A percentile compares a stretch with the other conserved stretches of the same genome.
phyloP scores from a whole-genome alignment of 1,284 basidiomycete species.

The Polyporus tsugae region DNA sequence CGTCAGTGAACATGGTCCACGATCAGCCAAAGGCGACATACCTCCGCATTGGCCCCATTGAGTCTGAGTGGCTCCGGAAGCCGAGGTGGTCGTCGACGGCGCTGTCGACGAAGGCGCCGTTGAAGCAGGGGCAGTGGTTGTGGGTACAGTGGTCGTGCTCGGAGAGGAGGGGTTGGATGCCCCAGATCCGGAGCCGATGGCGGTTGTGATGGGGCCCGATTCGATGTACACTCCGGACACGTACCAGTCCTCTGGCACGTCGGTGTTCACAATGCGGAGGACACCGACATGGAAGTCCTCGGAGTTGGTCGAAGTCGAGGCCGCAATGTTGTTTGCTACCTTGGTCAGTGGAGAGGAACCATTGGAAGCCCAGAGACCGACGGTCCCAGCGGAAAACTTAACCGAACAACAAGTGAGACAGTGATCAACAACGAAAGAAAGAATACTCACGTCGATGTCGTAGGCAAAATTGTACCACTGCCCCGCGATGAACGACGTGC shows the following conservation, averaged over 20 bases:
- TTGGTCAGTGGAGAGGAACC: slow-evolving; percentile 56
- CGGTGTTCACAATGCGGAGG: slow-evolving; percentile 59
- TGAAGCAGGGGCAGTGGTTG: slow-evolving; percentile 29
- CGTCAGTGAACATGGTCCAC: not conserved
- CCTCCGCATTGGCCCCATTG: slow-evolving; percentile 65
- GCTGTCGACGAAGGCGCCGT: slow-evolving; percentile 36
- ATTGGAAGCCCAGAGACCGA: slow-evolving; percentile 67
- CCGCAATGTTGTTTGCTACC: slow-evolving; percentile 57
- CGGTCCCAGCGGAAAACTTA: slow-evolving; percentile 60
- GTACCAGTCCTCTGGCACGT: slow-evolving; percentile 63
- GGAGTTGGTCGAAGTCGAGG: slow-evolving; percentile 65
- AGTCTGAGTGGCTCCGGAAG: slow-evolving; percentile 51
- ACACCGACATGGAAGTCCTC: slow-evolving; percentile 72
- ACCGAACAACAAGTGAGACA: not conserved
- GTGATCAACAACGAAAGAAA: not conserved
- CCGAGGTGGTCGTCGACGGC: slow-evolving; percentile 41
- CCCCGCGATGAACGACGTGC: slow-evolving; percentile 57
- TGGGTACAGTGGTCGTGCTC: slow-evolving; percentile 26
- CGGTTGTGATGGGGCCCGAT: slow-evolving; percentile 61
- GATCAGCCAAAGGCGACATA: slow-evolving; percentile 27
- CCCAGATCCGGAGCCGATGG: slow-evolving; percentile 50
- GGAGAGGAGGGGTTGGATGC: slow-evolving; percentile 37
- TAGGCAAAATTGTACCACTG: slow-evolving; percentile 75
- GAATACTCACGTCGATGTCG: slow-evolving; percentile 58
- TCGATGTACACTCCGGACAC: slow-evolving; percentile 70